Percentiles rank a stretch among this genome's conserved stretches.
phyloP scores from a whole-genome alignment of 371 early-diverging fungal species.

The Mortierella sp. region DNA sequence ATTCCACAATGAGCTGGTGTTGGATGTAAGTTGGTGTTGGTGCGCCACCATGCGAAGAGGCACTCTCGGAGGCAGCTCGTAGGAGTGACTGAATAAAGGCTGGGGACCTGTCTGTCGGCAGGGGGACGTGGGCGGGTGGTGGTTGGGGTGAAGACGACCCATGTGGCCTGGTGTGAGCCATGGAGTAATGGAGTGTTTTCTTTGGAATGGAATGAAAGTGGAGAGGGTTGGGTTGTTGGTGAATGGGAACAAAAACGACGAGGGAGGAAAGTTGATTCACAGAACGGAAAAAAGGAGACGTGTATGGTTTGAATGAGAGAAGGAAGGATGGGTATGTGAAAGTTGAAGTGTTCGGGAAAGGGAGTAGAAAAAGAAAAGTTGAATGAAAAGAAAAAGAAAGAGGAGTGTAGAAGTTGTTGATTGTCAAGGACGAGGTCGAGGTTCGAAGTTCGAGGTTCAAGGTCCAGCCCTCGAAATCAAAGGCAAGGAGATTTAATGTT shows the following conservation, averaged over 20 bases:
- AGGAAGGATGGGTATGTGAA: background rate
- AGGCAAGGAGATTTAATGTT: background rate
- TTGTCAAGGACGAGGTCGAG: too few species aligned
- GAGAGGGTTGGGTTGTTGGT: background rate
- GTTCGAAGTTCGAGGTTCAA: too few species aligned
- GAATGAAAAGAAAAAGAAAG: background rate
- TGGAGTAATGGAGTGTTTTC: background rate
- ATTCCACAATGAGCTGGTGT: background rate
- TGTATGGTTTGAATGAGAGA: background rate
- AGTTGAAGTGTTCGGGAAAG: background rate
- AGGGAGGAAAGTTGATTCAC: background rate
- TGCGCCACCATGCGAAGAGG: background rate
- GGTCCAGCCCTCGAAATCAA: too few species aligned
- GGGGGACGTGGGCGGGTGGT: background rate
- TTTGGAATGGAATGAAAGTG: background rate
- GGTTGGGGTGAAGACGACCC: background rate
- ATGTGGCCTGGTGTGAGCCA: conserved; percentile 4
- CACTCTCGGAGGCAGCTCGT: conserved; percentile 26
- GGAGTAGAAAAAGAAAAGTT: background rate
- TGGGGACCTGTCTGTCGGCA: conserved; percentile 29
- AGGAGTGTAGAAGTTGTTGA: background rate
- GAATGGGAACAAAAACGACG: background rate
- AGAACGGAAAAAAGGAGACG: background rate
- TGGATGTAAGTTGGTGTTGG: background rate
- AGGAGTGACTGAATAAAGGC: conserved; percentile 23